phyloP scores from a whole-genome alignment of 2,329 filamentous ascomycete species.

The Berkeleyomyces rouxiae region DNA sequence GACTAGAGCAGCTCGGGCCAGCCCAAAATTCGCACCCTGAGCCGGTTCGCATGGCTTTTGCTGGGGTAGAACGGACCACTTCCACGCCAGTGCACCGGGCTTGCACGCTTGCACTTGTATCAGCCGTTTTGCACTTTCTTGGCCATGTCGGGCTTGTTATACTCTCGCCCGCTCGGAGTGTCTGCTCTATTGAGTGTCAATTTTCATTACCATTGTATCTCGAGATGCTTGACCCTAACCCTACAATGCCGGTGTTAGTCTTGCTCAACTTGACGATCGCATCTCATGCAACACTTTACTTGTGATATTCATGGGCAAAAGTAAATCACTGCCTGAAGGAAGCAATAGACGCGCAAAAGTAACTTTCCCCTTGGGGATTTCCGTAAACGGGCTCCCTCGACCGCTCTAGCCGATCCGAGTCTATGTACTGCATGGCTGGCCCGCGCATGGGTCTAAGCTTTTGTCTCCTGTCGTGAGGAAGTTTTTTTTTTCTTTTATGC shows the following conservation, averaged over 20 bases:
- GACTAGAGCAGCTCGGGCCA: no score
- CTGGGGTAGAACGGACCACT: not conserved
- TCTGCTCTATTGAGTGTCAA: not conserved
- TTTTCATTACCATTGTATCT: not conserved
- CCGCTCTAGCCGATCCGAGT: not conserved
- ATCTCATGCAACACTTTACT: no score
- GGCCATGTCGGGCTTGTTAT: not conserved
- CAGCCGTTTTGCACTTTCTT: not conserved
- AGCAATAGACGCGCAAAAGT: not conserved
- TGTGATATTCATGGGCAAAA: no score
- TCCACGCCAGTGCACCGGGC: not conserved
- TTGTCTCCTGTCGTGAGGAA: not conserved
- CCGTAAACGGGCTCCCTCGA: not conserved
- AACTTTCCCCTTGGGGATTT: not conserved
- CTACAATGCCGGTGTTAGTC: no score
- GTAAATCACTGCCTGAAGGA: not conserved
- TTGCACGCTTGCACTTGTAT: not conserved
- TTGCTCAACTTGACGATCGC: no score
- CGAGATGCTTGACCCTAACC: no score
- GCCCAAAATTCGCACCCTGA: not conserved
- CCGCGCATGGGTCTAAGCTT: not conserved
- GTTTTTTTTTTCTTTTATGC: not conserved
- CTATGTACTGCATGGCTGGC: not conserved
- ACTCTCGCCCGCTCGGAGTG: not conserved
- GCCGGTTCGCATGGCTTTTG: not conserved